A percentile compares a stretch with the other conserved stretches of the same genome.
These are phyloP conservation scores for Besnoitia besnoiti DNA, from an alignment of 169 alveolate species.

Conservation along the genomic window DNA sequence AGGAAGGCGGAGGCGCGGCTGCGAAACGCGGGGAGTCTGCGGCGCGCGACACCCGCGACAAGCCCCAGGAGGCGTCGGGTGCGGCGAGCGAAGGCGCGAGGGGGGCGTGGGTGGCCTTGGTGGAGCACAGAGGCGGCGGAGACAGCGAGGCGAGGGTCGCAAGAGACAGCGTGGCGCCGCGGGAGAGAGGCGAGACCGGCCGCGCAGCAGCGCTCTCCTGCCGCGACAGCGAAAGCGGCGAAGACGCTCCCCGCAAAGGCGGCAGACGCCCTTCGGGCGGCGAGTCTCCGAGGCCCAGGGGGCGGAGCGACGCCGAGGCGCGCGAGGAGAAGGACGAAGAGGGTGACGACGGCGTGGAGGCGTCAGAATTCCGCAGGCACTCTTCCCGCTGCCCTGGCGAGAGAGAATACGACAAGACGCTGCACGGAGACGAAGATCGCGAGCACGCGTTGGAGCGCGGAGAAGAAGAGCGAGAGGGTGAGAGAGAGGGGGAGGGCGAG, in stretches of 20 bases:
- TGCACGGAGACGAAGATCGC: not conserved
- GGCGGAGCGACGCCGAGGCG: not conserved
- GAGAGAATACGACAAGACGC: not conserved
- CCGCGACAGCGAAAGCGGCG: not conserved
- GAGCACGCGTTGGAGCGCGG: too few species aligned
- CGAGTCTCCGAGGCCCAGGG: not conserved
- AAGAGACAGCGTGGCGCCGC: conserved; percentile 11
- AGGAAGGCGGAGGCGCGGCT: too few species aligned
- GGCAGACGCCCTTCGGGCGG: not conserved
- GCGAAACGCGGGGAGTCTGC: too few species aligned
- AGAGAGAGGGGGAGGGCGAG: not conserved
- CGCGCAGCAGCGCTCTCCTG: not conserved
- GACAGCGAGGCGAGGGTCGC: not conserved
- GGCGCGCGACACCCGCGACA: too few species aligned
- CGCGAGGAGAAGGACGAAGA: not conserved
- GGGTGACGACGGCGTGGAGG: not conserved
- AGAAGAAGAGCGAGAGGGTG: not conserved
- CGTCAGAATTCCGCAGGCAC: not conserved
- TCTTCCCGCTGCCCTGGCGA: too few species aligned
- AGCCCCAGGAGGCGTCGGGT: not conserved
- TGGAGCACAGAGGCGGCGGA: not conserved
- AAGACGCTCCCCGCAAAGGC: not conserved
- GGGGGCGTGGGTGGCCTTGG: not conserved
- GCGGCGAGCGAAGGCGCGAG: not conserved
- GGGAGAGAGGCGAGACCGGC: not conserved